A percentile compares a stretch with the other conserved stretches of the same genome.
phyloP scores from a whole-genome alignment of 177 flowering plant genomes.

The Vitis hybrid region DNA sequence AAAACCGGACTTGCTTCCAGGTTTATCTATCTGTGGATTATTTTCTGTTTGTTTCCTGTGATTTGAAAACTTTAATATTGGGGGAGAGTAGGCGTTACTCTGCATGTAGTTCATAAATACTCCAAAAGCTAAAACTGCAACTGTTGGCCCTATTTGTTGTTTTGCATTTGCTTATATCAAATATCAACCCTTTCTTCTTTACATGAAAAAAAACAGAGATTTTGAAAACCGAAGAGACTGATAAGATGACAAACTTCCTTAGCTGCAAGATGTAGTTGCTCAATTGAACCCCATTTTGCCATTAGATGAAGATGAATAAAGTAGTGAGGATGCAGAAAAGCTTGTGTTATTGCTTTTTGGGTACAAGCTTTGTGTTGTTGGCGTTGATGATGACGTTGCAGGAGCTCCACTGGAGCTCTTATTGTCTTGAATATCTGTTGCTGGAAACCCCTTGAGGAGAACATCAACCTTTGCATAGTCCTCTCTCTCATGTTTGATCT shows the following conservation, averaged over 20 bases:
- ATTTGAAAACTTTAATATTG: background rate
- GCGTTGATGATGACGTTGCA: constrained; percentile 25
- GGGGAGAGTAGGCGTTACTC: background rate
- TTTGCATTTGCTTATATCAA: constrained; percentile 15
- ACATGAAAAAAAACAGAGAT: constrained; percentile 13
- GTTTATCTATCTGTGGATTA: background rate
- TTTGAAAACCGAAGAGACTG: constrained; percentile 7
- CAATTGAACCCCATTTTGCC: constrained; percentile 21
- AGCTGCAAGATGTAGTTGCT: background rate
- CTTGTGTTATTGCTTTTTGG: constrained; percentile 45
- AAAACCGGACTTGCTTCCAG: background rate
- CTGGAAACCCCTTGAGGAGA: constrained; percentile 41
- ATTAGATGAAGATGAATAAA: constrained; percentile 43
- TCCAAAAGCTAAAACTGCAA: constrained; percentile 5
- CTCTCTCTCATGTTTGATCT: constrained; percentile 53
- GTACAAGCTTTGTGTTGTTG: constrained; percentile 12
- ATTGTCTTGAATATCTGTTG: constrained; percentile 7
- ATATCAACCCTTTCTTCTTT: constrained; percentile 18
- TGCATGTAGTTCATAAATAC: background rate
- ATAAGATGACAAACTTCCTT: constrained; percentile 12
- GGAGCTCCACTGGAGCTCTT: constrained; percentile 13
- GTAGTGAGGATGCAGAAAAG: constrained; percentile 50
- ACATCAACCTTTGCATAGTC: constrained; percentile 47
- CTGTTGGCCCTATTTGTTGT: constrained; percentile 7
- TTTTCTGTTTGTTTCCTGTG: background rate